Base-by-base conservation (phyloP, 2,329 filamentous ascomycete genomes). In the Teratosphaeriaceae sp. region DNA sequence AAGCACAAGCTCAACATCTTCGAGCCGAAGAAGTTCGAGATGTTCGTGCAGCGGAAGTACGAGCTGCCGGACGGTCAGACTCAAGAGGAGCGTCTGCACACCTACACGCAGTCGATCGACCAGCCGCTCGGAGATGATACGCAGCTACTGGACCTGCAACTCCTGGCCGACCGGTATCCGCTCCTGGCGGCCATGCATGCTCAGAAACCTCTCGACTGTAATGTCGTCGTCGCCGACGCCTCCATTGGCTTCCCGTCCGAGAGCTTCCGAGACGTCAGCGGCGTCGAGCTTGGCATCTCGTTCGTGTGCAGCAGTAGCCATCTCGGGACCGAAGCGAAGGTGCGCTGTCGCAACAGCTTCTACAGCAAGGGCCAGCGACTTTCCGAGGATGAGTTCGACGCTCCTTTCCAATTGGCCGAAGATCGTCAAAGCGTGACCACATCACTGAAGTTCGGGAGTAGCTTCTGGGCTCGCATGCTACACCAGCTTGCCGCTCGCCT, bases 401-500 rank as follows among this genome's bases (percentile, higher is more conserved):
- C 54, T 24, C 49, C 45, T 41, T 35, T 56, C 16, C 44, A 46
- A 15, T 34, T 26, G 5, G 43, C 48, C 4, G 49, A 49, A 9
- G 47, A 50, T 30, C 42, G 42, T 3, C 29, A 24, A 53, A 58
- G 37, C 46, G 44, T 43, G 49, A 59, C 44, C 35, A 56, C 33
- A 40, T 64, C 44, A 48, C 53, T 50, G 44, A 62, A 54, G 52
- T 72, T 73, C 39, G 65, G 67, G 2, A 68, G 66, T 37, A 56
- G 50, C 2, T 72, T 71, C 45, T 72, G 69, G 69, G 69, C 64
- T 1, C 53, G 53, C 11, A 59, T 58, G 24, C 59, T 70, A 47
- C 54, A 48, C 2, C 50, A 51, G 7, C 53, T 67, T 8, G 54
- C 57, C 3, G 44, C 23, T 16, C 52, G 40, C 31, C 38, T 51